Percentiles rank a stretch among this genome's conserved stretches.
Evolutionary conservation across 179 eudicot genomes (phyloP).

Genomic region (Beta macrorhiza): DNA sequence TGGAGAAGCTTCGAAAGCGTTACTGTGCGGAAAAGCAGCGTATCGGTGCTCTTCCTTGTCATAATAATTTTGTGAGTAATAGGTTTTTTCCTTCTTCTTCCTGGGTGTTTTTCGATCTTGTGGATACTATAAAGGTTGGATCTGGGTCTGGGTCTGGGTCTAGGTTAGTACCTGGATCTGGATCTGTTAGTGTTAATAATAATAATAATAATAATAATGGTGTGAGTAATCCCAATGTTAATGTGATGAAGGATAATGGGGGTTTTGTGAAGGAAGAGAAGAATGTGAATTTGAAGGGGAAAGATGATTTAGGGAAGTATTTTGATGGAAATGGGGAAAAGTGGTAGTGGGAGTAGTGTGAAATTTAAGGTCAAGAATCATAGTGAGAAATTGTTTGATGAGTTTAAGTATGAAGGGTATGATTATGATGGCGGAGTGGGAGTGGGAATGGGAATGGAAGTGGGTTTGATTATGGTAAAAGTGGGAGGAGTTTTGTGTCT

Average conservation of each 20-base stretch:
- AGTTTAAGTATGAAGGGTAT: slow-evolving; percentile 6
- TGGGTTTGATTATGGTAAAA: slow-evolving; percentile 14
- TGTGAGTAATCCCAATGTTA: neutral
- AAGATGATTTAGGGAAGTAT: slow-evolving; percentile 30
- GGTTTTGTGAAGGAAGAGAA: slow-evolving; percentile 2
- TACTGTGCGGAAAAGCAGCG: slow-evolving; percentile 83
- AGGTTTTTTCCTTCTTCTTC: slow-evolving; percentile 61
- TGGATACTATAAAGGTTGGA: slow-evolving; percentile 78
- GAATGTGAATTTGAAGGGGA: neutral
- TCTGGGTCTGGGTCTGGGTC: slow-evolving; percentile 21
- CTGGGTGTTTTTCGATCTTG: slow-evolving; percentile 73
- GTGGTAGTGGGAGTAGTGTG: slow-evolving; percentile 10
- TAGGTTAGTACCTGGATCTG: neutral
- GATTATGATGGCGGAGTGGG: slow-evolving; percentile 24
- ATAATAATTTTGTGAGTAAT: neutral
- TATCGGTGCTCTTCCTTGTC: slow-evolving; percentile 32
- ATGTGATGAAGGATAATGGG: neutral
- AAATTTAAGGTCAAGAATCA: slow-evolving; percentile 33
- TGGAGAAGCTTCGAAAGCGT: slow-evolving; percentile 93
- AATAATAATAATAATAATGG: neutral
- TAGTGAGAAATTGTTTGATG: neutral
- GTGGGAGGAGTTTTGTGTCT: slow-evolving; percentile 31
- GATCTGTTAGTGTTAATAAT: too few relatives aligned
- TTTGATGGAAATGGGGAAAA: slow-evolving; percentile 23
- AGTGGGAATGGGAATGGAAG: slow-evolving; percentile 19